These are phyloP conservation scores for Exutisphaerella laricina DNA, from an alignment of 2,329 filamentous ascomycete species.

Conservation along the genomic window DNA sequence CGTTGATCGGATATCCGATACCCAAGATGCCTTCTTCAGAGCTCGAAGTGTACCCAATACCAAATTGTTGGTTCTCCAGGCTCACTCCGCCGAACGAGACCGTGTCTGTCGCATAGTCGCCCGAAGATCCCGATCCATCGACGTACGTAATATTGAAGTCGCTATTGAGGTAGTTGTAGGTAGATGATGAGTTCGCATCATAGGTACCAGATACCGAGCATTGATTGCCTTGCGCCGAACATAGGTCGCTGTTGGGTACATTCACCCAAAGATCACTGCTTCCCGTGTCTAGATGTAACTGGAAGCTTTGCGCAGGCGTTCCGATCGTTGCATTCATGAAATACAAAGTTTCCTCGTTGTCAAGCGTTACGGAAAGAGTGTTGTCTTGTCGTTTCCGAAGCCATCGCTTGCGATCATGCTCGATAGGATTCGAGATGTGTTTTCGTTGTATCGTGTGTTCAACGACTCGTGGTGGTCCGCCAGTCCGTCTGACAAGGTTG, in stretches of 20 bases:
- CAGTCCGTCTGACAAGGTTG: slow-evolving; percentile 26
- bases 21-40: slow-evolving; percentile 70
- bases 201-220: slow-evolving; percentile 64
- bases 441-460: slow-evolving; percentile 48
- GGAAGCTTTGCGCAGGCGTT: slow-evolving; percentile 51
- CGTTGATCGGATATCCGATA: slow-evolving; percentile 75
- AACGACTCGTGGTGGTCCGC: slow-evolving; percentile 42
- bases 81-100: slow-evolving; percentile 54
- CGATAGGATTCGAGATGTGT: slow-evolving; percentile 42
- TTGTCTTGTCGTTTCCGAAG: slow-evolving; percentile 35
- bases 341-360: slow-evolving; percentile 57
- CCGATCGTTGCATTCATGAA: slow-evolving; percentile 54
- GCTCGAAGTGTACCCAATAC: slow-evolving; percentile 60
- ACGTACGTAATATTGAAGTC: slow-evolving; percentile 85
- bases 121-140: slow-evolving; percentile 69
- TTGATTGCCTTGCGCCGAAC: slow-evolving; percentile 40
- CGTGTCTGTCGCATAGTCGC: slow-evolving; percentile 75
- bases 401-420: slow-evolving; percentile 41
- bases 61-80: slow-evolving; percentile 61
- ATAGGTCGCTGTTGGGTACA: slow-evolving; percentile 56
- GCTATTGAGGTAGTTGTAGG: slow-evolving; percentile 66
- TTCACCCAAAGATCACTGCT: slow-evolving; percentile 64
- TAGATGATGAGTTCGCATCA: slow-evolving; percentile 64
- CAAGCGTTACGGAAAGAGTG: slow-evolving; percentile 45
- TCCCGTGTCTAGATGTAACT: slow-evolving; percentile 57